A percentile compares a stretch with the other conserved stretches of the same genome.
Evolutionary conservation across 164 flowering plant genomes (phyloP).

Genomic region (Tinospora cordifolia): DNA sequence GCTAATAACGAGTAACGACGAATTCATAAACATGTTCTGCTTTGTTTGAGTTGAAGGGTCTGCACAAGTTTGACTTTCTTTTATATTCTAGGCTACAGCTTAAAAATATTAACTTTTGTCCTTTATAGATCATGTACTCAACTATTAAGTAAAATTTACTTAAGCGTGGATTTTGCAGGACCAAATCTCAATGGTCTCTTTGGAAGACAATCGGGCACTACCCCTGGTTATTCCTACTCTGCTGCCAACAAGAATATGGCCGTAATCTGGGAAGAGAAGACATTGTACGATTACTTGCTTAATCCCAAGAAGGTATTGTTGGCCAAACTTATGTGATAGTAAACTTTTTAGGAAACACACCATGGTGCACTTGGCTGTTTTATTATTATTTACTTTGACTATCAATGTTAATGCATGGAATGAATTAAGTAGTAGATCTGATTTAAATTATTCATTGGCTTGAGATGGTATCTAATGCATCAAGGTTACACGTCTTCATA

Average conservation of each 20-base stretch:
- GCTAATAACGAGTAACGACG: too few relatives aligned
- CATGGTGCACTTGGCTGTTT: too few relatives aligned
- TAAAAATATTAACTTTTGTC: neutral
- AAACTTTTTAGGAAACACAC: neutral
- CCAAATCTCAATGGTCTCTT: conserved; percentile 58
- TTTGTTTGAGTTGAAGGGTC: too few relatives aligned
- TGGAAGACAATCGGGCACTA: conserved; percentile 54
- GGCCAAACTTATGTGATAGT: too few relatives aligned
- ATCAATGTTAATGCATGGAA: too few relatives aligned
- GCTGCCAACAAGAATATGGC: conserved; percentile 60
- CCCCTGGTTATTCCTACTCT: conserved; percentile 54
- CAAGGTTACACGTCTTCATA: too few relatives aligned
- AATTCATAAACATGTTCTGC: too few relatives aligned
- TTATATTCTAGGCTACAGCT: neutral
- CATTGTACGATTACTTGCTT: conserved; percentile 53
- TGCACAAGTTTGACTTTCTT: too few relatives aligned
- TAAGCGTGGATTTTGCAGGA: conserved; percentile 21
- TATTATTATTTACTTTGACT: too few relatives aligned
- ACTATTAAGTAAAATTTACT: neutral
- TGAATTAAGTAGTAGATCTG: too few relatives aligned
- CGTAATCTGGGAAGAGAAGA: conserved; percentile 46
- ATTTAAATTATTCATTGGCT: too few relatives aligned
- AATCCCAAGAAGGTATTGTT: conserved; percentile 52
- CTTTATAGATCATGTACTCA: neutral
- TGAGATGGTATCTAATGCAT: too few relatives aligned